phyloP scores from a whole-genome alignment of 1,284 basidiomycete species.

The Leccinum fuscescens region DNA sequence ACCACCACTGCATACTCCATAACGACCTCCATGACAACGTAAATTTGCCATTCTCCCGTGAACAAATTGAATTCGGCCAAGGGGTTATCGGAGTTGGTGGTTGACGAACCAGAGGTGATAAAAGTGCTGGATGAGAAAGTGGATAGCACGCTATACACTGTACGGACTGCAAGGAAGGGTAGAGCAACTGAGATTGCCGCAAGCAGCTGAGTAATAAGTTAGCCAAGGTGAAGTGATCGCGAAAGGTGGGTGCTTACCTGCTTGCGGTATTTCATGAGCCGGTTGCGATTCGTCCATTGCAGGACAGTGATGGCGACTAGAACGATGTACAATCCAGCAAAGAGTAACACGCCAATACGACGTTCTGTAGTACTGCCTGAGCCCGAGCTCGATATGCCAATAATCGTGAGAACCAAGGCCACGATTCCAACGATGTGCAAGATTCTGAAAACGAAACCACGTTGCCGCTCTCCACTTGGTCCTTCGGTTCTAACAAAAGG shows the following conservation, averaged over 20 bases:
- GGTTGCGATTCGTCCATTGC: slow-evolving; percentile 47
- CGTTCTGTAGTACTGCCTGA: slow-evolving; percentile 37
- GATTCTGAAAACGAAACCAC: slow-evolving; percentile 37
- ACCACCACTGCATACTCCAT: slow-evolving; percentile 54
- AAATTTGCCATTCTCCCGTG: slow-evolving; percentile 53
- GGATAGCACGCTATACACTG: slow-evolving; percentile 44
- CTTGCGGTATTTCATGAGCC: slow-evolving; percentile 51
- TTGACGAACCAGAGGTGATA: slow-evolving; percentile 31
- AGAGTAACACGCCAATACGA: slow-evolving; percentile 50
- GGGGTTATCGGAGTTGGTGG: slow-evolving; percentile 5
- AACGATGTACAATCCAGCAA: slow-evolving; percentile 45
- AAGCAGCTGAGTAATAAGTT: slow-evolving; percentile 27
- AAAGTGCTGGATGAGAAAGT: slow-evolving; percentile 51
- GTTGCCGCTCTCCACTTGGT: slow-evolving; percentile 13
- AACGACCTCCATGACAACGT: slow-evolving; percentile 52
- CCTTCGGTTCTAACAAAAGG: slow-evolving; percentile 24
- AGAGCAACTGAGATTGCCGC: slow-evolving; percentile 50
- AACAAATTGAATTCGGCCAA: slow-evolving; percentile 53
- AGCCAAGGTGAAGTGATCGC: slow-evolving; percentile 13
- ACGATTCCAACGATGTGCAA: slow-evolving; percentile 42
- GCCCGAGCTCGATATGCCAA: slow-evolving; percentile 40
- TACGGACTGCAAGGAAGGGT: slow-evolving; percentile 58
- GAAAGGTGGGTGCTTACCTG: slow-evolving; percentile 31
- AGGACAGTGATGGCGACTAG: slow-evolving; percentile 43
- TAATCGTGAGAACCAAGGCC: slow-evolving; percentile 50